phyloP scores from a whole-genome alignment of 768 basidiomycete genomes.

The Panaeolus cyanescens region DNA sequence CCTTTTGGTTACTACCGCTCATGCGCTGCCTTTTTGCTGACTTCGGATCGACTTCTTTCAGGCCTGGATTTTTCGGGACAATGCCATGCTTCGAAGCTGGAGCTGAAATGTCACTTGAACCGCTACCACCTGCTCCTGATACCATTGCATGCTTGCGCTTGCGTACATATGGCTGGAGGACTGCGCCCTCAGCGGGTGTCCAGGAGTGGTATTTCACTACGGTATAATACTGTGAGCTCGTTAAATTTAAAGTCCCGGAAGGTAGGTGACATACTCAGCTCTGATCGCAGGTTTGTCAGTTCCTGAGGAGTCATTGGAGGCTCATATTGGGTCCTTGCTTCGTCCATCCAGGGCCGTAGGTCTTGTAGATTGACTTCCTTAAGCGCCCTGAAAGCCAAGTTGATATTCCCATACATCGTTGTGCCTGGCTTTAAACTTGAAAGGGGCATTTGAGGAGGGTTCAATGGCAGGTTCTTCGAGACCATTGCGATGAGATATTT shows the following conservation, averaged over 20 bases:
- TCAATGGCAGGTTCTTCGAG: slow-evolving; percentile 21
- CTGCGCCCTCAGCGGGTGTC: neutral
- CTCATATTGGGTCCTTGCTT: slow-evolving; percentile 13
- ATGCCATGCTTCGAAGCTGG: neutral
- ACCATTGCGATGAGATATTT: slow-evolving; percentile 23
- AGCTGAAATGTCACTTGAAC: neutral
- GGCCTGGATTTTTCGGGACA: neutral
- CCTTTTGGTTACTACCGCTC: neutral
- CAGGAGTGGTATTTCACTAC: neutral
- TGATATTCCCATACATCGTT: slow-evolving; percentile 18
- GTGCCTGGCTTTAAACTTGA: slow-evolving; percentile 11
- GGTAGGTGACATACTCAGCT: slow-evolving; percentile 13
- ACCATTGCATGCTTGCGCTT: neutral
- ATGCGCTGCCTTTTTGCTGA: neutral
- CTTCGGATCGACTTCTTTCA: too few species aligned
- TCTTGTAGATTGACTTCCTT: slow-evolving; percentile 8
- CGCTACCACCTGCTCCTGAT: neutral
- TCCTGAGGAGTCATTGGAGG: slow-evolving; percentile 9
- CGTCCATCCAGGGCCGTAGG: slow-evolving; percentile 19
- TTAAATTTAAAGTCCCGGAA: neutral
- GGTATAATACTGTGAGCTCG: too few species aligned
- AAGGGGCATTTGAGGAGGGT: slow-evolving; percentile 23
- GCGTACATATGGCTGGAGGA: neutral
- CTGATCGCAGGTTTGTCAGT: slow-evolving; percentile 9
- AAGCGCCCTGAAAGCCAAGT: slow-evolving; percentile 7